These are phyloP conservation scores for Achaetomium macrosporum DNA, from an alignment of 2,329 filamentous ascomycete species.

Conservation along the genomic window DNA sequence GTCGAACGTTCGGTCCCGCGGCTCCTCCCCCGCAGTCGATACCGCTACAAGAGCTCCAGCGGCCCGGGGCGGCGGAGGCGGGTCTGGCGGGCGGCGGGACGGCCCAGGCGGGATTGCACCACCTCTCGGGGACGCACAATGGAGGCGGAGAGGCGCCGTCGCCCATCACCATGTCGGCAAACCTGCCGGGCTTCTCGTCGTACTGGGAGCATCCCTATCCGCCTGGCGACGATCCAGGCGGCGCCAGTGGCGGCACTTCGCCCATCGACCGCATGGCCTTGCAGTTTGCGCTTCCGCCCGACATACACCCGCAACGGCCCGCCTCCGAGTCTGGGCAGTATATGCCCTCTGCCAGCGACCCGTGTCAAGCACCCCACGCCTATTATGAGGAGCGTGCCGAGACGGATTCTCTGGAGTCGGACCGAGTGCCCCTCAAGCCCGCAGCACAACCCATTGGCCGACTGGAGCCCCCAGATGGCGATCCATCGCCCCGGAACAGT, in stretches of 20 bases:
- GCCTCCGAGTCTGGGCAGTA: constrained; percentile 24
- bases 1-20: constrained; percentile 34
- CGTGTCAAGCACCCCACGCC: constrained; percentile 30
- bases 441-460: constrained; percentile 50
- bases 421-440: constrained; percentile 53
- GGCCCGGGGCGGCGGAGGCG: constrained; percentile 23
- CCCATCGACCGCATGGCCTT: constrained; percentile 49
- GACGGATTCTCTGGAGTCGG: constrained; percentile 47
- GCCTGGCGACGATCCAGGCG: constrained; percentile 29
- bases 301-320: constrained; percentile 35
- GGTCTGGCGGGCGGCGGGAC: constrained; percentile 16
- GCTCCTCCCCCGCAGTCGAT: constrained; percentile 54
- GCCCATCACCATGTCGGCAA: constrained; percentile 30
- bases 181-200: constrained; percentile 41
- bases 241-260: constrained; percentile 35
- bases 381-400: constrained; percentile 39
- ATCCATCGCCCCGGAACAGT: constrained; percentile 45
- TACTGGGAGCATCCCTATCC: constrained; percentile 49
- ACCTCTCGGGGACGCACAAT: constrained; percentile 2
- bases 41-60: constrained; percentile 59
- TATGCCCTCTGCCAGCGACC: constrained; percentile 21
- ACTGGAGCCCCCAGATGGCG: constrained; percentile 35
- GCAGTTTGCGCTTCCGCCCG: constrained; percentile 50
- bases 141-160: constrained; percentile 18
- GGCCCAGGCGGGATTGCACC: neutral